Base-by-base conservation (phyloP, 2,329 filamentous ascomycete species). In the Coccinonectria pachysandricola region DNA sequence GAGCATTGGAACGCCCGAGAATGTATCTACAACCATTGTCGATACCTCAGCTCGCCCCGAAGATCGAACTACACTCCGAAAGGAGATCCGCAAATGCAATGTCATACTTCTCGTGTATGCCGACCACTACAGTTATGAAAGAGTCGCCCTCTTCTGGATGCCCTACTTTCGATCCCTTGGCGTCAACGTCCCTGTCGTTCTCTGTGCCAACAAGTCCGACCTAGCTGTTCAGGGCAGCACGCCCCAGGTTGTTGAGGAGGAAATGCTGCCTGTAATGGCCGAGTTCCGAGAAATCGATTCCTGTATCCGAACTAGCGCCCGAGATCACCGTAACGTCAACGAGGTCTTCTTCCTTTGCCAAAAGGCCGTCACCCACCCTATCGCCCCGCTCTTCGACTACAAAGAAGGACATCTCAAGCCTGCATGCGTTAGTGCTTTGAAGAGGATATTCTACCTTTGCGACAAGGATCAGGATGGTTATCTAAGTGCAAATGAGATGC, bases 231-330 rank as follows among this genome's bases (percentile, higher is more conserved):
- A 81, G 42, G 78, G 74, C 21, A 81, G 69, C 32, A 85, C 84
- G 7, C 71, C 84, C 0, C 84, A 94, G 52, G 79, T 94, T 7
- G 75, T 94, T 23, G 83, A 94, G 46, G 91, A 96, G 53, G 91
- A 98, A 60, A 95, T 98, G 85, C 66, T 96, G 16, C 91, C 91
- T 1, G 79, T 98, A 39, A 95, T 98, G 91, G 79, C 83, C 35
- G 91, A 98, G 59, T 98, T 96, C 59, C 88, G 94, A 50, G 91
- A 96, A 56, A 95, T 98, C 38, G 91, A 98, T 53, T 94, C 87
- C 1, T 98, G 91, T 57, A 96, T 98, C 50, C 74, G 91, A 30
- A 86, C 87, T 7, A 96, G 87, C 55, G 86, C 88, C 12, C 75
- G 84, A 43, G 84, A 94, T 46, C 85, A 94, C 49, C 77, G 80